phyloP scores from a whole-genome alignment of 2,329 filamentous ascomycete species.

The Sclerotinia trifoliorum region DNA sequence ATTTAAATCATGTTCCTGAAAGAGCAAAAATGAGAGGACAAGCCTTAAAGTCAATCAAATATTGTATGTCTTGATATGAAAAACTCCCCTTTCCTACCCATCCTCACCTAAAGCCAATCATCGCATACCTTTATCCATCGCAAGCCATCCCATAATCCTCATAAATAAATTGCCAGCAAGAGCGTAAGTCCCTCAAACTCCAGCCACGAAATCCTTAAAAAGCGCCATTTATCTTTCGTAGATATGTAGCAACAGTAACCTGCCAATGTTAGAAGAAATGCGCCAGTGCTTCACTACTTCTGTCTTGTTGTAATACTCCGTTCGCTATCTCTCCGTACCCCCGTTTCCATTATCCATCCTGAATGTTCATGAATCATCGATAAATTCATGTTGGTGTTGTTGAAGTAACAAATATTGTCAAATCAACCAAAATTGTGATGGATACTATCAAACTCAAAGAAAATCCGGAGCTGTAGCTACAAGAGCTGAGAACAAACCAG shows the following conservation, averaged over 20 bases:
- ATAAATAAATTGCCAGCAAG: not conserved
- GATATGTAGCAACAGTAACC: not conserved
- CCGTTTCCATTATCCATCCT: not conserved
- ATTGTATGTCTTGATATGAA: not conserved
- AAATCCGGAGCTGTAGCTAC: conserved; percentile 43
- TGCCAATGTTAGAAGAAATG: not conserved
- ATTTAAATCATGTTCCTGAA: not conserved
- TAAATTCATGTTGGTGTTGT: not conserved
- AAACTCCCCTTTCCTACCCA: not conserved
- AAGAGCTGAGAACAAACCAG: conserved; percentile 41
- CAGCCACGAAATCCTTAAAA: not conserved
- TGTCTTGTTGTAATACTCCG: not conserved
- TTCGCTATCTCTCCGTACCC: not conserved
- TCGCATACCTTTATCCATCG: not conserved
- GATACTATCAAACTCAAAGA: conserved; percentile 24
- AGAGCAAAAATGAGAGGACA: not conserved
- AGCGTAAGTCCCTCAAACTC: not conserved
- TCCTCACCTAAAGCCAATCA: not conserved
- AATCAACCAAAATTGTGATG: not conserved
- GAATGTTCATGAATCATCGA: not conserved
- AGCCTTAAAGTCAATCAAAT: not conserved
- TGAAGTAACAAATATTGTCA: not conserved
- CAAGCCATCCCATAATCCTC: not conserved
- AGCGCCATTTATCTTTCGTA: not conserved
- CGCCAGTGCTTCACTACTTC: conserved; percentile 6